Evolutionary conservation across 2,329 filamentous ascomycete genomes (phyloP).

Genomic region (Microcyclosporella mali): DNA sequence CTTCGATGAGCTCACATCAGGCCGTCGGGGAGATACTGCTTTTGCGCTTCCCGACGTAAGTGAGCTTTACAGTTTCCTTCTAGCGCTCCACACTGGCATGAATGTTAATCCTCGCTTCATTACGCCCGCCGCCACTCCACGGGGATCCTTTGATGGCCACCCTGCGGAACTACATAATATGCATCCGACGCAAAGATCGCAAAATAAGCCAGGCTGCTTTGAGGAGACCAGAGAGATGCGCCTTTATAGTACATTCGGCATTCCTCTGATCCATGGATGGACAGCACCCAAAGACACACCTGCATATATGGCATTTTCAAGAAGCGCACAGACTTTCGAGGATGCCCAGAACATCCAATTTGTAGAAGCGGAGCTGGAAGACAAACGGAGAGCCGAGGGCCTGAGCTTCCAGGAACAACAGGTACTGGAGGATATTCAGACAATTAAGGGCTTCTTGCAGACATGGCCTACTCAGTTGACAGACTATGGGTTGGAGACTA

Average conservation of each 20-base stretch:
- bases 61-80: constrained; percentile 80
- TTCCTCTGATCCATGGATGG: constrained; percentile 93
- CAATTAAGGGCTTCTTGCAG: constrained; percentile 76
- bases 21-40: constrained; percentile 58
- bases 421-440: constrained; percentile 73
- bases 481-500: constrained; percentile 67
- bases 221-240: constrained; percentile 81
- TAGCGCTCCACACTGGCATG: constrained; percentile 90
- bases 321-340: constrained; percentile 79
- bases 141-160: constrained; percentile 22
- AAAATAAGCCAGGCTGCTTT: constrained; percentile 65
- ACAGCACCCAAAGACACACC: constrained; percentile 62
- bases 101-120: constrained; percentile 93
- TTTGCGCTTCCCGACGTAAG: constrained; percentile 73
- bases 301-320: constrained; percentile 62
- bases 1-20: constrained; percentile 87
- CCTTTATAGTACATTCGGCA: constrained; percentile 82
- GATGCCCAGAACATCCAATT: constrained; percentile 87
- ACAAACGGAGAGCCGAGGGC: constrained; percentile 61
- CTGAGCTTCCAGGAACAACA: constrained; percentile 69
- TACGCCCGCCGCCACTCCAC: constrained; percentile 34
- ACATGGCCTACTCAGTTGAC: constrained; percentile 83
- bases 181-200: constrained; percentile 30
- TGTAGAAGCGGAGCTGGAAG: constrained; percentile 78
- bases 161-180: constrained; percentile 32